phyloP scores from a whole-genome alignment of 169 alveolate species.

The Plasmodium coatneyi region DNA sequence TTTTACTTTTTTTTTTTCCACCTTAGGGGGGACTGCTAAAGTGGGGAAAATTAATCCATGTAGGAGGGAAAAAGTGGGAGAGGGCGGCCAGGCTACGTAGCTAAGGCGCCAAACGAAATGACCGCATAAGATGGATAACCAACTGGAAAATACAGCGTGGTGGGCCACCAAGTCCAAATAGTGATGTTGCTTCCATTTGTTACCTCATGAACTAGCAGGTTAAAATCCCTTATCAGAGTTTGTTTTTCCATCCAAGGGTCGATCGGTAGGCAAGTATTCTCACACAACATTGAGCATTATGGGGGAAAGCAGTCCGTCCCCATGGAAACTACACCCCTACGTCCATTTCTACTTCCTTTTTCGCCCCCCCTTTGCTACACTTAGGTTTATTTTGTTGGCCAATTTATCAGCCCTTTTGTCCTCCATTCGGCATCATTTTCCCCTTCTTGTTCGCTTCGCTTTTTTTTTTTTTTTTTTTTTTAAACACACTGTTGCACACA shows the following conservation, averaged over 20 bases:
- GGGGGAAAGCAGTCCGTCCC: neutral
- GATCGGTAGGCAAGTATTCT: neutral
- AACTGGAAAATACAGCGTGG: neutral
- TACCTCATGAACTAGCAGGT: neutral
- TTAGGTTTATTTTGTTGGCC: neutral
- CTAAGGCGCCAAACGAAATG: neutral
- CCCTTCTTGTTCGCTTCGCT: neutral
- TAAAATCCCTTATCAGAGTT: neutral
- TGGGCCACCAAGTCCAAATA: neutral
- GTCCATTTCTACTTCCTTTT: neutral
- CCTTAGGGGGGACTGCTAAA: neutral
- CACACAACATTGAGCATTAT: neutral
- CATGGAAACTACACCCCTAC: neutral
- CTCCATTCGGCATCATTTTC: neutral
- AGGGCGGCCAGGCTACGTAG: neutral
- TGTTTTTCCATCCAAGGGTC: neutral
- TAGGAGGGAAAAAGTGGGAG: neutral
- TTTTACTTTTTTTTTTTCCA: neutral
- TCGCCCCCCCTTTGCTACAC: neutral
- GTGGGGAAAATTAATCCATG: neutral
- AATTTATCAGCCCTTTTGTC: neutral
- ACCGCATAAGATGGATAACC: neutral
- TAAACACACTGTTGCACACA: neutral
- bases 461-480: conserved; percentile 4
- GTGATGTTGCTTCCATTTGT: neutral